These are phyloP conservation scores for Byssoonygena ceratinophila DNA, from an alignment of 2,329 filamentous ascomycete genomes.

Conservation along the genomic window DNA sequence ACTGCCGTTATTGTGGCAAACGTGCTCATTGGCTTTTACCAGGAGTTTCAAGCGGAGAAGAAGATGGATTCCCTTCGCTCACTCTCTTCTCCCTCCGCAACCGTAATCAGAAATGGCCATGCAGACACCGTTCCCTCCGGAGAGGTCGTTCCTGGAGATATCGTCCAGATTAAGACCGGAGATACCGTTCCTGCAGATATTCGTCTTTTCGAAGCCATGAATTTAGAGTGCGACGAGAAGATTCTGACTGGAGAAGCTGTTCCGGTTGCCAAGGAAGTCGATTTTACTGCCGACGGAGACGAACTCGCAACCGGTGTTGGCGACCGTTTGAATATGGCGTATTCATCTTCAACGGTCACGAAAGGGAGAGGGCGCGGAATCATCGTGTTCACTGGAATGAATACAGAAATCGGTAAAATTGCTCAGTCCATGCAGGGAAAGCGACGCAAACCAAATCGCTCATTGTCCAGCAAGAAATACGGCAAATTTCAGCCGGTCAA, in stretches of 20 bases:
- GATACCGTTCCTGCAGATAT: slow-evolving; percentile 52
- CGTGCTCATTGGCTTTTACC: slow-evolving; percentile 48
- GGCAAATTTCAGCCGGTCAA: slow-evolving; percentile 39
- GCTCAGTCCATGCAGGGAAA: slow-evolving; percentile 48
- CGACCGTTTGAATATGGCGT: slow-evolving; percentile 51
- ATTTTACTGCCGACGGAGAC: slow-evolving; percentile 22
- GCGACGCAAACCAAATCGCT: slow-evolving; percentile 31
- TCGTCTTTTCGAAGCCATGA: slow-evolving; percentile 50
- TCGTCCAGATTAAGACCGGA: slow-evolving; percentile 44
- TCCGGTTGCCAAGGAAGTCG: slow-evolving; percentile 46
- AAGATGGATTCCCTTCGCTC: slow-evolving; percentile 48
- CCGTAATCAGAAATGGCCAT: slow-evolving; percentile 47
- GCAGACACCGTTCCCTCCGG: slow-evolving; percentile 43
- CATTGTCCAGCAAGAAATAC: slow-evolving; percentile 39
- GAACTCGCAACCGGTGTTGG: slow-evolving; percentile 39
- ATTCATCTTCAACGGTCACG: slow-evolving; percentile 50
- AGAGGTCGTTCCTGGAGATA: slow-evolving; percentile 51
- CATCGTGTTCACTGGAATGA: slow-evolving; percentile 51
- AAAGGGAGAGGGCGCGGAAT: slow-evolving; percentile 50
- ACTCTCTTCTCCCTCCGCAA: slow-evolving; percentile 47
- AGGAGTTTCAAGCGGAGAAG: slow-evolving; percentile 51
- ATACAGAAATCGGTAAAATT: slow-evolving; percentile 52
- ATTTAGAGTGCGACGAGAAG: slow-evolving; percentile 61
- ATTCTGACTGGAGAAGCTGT: slow-evolving; percentile 53
- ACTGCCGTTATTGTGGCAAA: slow-evolving; percentile 50